Base-by-base conservation (phyloP, 176 grass and related monocot species). In the Hyparrhenia diplandra region DNA sequence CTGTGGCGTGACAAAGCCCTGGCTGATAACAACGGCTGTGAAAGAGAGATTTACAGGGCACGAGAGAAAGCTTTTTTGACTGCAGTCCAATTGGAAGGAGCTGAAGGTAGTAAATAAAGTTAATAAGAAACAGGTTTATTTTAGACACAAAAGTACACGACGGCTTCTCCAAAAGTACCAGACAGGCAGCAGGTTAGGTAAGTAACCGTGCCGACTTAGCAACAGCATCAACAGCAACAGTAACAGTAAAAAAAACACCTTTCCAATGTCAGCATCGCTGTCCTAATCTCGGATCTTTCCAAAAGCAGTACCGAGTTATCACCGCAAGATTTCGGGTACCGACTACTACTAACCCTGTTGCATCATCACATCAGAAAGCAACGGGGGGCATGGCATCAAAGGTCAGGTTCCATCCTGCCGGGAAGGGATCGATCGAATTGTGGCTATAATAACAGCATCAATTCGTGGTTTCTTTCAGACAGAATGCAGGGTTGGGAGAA, bases 371-470 rank as follows among this genome's bases (percentile, higher is more conserved):
- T 42, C 68, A 43, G 64, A 81, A 74, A 89, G 78, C 78, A 82
- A 89, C 83, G 69, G 27, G 27, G n/a, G n/a, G n/a, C n/a, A n/a
- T n/a, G n/a, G n/a, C 64, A 85, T 79, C 75, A 31, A 27, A 71
- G 65, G 70, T 67, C 84, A 75, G 73, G 47, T 74, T 31, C 60
- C 81, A 35, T 73, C 30, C 77, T 79, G 36, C 68, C 55, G 42
- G n/a, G 71, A n/a, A n/a, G n/a, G n/a, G 71, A 77, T 64, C 82
- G 74, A 81, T 71, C 77, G 74, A 62, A 71, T 71, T 85, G 59
- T 46, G 39, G 84, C 64, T 89, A 81, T 89, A 83, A 67, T 84
- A 71, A 72, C 76, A 77, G 65, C 72, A 77, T 72, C 77, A 11
- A 49, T 82, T 82, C 5, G 24, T 73, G 69, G n/a, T 8, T 23